These are phyloP conservation scores for Erodium texanum DNA, from an alignment of 441 rosid genomes.

Conservation along the genomic window DNA sequence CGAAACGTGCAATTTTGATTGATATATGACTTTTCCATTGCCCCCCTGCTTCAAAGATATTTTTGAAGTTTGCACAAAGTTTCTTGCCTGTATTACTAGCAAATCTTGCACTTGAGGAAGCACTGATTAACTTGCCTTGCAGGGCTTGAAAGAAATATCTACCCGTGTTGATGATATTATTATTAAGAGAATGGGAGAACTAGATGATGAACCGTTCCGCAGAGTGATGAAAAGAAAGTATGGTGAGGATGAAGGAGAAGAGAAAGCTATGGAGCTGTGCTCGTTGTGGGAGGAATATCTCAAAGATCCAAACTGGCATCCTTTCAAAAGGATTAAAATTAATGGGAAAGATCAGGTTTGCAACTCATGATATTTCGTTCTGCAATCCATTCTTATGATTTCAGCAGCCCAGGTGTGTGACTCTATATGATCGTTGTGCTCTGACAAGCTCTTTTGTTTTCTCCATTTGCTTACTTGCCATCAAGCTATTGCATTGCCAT, in stretches of 20 bases:
- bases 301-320: conserved; percentile 94
- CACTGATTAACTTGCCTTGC: conserved; percentile 11
- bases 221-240: conserved; percentile 70
- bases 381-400: neutral
- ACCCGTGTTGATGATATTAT: conserved; percentile 38
- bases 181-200: conserved; percentile 95
- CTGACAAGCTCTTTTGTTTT: neutral
- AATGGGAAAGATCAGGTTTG: conserved; percentile 38
- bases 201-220: conserved; percentile 56
- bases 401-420: neutral
- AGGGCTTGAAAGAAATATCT: conserved; percentile 44
- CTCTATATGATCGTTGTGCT: neutral
- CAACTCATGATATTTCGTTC: conserved; percentile 4
- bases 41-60: neutral
- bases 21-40: neutral
- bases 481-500: neutral
- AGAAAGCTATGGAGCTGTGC: conserved; percentile 64
- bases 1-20: neutral
- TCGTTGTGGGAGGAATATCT: conserved; percentile 90
- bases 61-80: neutral
- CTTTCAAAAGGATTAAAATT: conserved; percentile 47
- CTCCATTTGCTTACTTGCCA: neutral
- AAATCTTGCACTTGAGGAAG: neutral
- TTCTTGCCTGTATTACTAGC: neutral
- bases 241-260: conserved; percentile 61